Base-by-base conservation (phyloP, 78 protist genomes). In the Andalucia godoyi region DNA sequence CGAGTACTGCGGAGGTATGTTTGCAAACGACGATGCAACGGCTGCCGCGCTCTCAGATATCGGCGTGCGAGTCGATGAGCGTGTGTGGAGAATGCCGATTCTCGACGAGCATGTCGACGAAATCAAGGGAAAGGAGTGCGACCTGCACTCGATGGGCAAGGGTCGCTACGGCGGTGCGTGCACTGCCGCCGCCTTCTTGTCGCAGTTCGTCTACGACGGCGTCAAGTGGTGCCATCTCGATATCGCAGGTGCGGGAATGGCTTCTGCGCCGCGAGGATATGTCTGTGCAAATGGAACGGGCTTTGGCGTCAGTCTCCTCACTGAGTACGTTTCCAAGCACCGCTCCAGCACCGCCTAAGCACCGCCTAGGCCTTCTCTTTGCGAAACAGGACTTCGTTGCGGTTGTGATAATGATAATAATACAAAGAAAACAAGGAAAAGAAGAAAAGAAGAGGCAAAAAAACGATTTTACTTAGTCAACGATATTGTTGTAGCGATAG, bases 1-100 rank as follows among this genome's bases (percentile, higher is more conserved):
- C 52, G 10, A 23, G 18, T 62, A 68, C 23, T 49, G 36, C 61
- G 69, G 77, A 2, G 91, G 87, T 34, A 40, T 63, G 34, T 86
- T 67, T 23, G 21, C 58, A 40, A 72, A 33, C 62, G 41, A 54
- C 13, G 41, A 58, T 9, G 34, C 27, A 18, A 7, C 54, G 33
- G 4, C 43, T 30, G 41, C 12, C 15, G 41, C 18, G 10, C 41
- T 63, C 27, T 18, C 7, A 12, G 17, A 6, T 25, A 8, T 17
- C 39, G 69, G 69, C 15, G 43, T 5, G 25, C 43, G 45, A 15
- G 15, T 58, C 25, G 8, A 50, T 12, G 69, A 36, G 33, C 2
- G 1, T 27, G 2, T 33, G 66, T 25, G 72, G 65, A 21, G 51
- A 2, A 6, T 68, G 62, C 73, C 73, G 25, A 10, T 68, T 12